Base-by-base conservation (phyloP, 2,329 filamentous ascomycete species). In the Fusarium sp. region DNA sequence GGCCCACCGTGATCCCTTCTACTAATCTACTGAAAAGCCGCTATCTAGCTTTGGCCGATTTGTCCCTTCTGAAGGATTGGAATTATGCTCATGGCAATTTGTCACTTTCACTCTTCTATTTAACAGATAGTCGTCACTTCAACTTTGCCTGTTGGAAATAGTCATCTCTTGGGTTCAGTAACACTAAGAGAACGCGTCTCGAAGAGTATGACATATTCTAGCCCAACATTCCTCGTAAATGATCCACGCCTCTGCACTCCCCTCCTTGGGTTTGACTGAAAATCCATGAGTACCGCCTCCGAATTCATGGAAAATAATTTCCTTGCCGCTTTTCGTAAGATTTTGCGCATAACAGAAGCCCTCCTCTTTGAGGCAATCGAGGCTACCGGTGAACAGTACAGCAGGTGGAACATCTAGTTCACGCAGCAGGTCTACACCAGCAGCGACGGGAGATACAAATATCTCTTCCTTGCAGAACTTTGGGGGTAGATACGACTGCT, bases 221-320 rank as follows among this genome's bases (percentile, higher is more conserved):
- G 4, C 4, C 46, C 46, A 47, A 9, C 28, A 47, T 4, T 47
- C 46, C 28, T 30, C 4, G 4, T 30, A 30, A 0, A 47, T 30
- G 28, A 2, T 0, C 19, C n/a, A 13, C 2, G 28, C 13, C 13
- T 16, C 25, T 0, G 9, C 1, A 2, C 0, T n/a, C 0, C 19
- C 9, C 0, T 47, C 19, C 6, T n/a, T 1, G 0, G 44, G 19
- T 4, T 11, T n/a, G 3, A 11, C 19, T 4, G 46, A 30, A 13
- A 30, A 47, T 1, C 46, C 46, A 10, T 47, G 19, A 16, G 19
- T 30, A 3, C 13, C 46, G 1, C 28, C 28, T 8, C 8, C 0
- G 3, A 47, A 30, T 2, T 47, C 19, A 0, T 30, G 19, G 13
- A 47, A 47, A 2, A 2, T 2, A 13, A 47, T 13, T 2, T 47